A percentile compares a stretch with the other conserved stretches of the same genome.
Conservation (phyloP, 495 filamentous ascomycete species). For the Xeromyces bisporus region DNA sequence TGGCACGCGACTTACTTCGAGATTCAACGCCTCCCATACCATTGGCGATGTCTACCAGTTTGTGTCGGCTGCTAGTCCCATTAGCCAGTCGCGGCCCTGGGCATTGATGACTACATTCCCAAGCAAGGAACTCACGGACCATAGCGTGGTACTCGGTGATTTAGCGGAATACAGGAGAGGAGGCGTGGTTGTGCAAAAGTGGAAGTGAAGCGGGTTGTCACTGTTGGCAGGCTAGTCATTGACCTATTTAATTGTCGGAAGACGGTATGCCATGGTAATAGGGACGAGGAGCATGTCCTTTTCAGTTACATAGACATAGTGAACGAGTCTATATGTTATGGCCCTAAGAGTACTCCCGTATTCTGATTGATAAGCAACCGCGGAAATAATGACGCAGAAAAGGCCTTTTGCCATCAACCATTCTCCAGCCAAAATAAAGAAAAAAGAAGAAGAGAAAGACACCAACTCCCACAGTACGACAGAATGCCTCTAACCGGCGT, state of each 20-base stretch:
- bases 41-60: conserved; percentile 85
- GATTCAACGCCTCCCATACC: conserved; percentile 86
- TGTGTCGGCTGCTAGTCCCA: conserved; percentile 48
- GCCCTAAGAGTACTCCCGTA: no score
- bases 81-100: conserved; percentile 44
- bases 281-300: no score
- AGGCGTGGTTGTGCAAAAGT: conserved; percentile 81
- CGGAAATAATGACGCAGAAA: conserved; percentile 14
- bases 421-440: not conserved
- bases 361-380: conserved; percentile 30
- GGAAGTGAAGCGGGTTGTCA: conserved; percentile 35
- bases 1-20: conserved; percentile 65
- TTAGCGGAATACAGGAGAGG: conserved; percentile 68
- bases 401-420: not conserved
- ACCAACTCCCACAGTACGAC: not conserved
- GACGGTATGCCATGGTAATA: no score
- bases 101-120: conserved; percentile 91
- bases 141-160: conserved; percentile 49
- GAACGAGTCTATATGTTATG: no score
- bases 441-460: not conserved
- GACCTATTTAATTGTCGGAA: no score
- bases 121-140: conserved; percentile 77
- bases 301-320: no score
- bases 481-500: conserved; percentile 34
- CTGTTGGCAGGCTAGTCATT: no score